phyloP scores from a whole-genome alignment of 2,329 filamentous ascomycete species.

The Aspergillus ochraceoroseus region DNA sequence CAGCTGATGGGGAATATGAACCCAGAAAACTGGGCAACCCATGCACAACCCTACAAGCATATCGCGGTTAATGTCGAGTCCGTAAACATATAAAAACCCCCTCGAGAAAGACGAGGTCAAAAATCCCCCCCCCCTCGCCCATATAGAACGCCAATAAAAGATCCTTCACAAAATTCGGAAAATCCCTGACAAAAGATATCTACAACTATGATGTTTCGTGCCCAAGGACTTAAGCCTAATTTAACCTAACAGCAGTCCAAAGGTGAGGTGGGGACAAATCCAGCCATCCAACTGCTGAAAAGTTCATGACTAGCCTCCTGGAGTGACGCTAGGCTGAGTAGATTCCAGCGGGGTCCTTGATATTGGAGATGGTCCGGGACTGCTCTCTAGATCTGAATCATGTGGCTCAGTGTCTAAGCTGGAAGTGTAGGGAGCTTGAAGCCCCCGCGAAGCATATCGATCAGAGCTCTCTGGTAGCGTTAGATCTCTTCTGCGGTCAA shows the following conservation, averaged over 20 bases:
- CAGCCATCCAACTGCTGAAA: no score
- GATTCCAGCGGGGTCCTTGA: slow-evolving; percentile 3
- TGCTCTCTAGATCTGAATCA: slow-evolving; percentile 15
- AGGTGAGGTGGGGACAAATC: no score
- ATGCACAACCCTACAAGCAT: slow-evolving; percentile 6
- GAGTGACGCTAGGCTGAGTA: not conserved
- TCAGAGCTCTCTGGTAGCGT: slow-evolving; percentile 2
- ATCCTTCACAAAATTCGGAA: no score
- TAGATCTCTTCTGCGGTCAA: slow-evolving; percentile 3
- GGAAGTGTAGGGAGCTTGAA: slow-evolving; percentile 9
- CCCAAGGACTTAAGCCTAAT: no score
- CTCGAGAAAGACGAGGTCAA: not conserved
- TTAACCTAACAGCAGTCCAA: no score
- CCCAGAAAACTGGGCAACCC: slow-evolving; percentile 1
- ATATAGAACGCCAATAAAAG: no score
- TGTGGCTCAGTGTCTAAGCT: slow-evolving; percentile 9
- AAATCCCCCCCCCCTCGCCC: no score
- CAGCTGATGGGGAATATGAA: slow-evolving; percentile 9
- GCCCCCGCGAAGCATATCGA: not conserved
- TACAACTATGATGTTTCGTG: no score
- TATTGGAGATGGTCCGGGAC: slow-evolving; percentile 7
- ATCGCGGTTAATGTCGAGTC: not conserved
- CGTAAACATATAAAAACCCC: not conserved
- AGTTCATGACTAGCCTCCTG: no score
- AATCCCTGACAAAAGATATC: no score